A percentile compares a stretch with the other conserved stretches of the same genome.
phyloP scores from a whole-genome alignment of 2,329 filamentous ascomycete species.

The Trichoderma pleuroti region DNA sequence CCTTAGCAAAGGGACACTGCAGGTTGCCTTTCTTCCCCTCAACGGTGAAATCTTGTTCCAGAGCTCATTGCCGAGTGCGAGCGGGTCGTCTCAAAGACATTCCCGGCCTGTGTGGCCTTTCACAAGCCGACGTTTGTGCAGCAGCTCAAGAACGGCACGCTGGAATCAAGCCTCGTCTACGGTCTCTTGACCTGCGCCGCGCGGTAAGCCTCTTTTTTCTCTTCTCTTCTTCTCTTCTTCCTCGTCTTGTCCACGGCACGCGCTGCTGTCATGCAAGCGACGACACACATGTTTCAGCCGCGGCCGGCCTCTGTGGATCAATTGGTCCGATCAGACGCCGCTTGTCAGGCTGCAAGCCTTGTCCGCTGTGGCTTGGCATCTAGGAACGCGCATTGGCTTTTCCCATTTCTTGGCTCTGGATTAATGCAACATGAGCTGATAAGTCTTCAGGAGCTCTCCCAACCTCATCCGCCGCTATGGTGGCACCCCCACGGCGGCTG shows the following conservation, averaged over 20 bases:
- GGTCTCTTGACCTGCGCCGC: constrained; percentile 56
- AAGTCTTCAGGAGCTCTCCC: constrained; percentile 48
- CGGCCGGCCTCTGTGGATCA: constrained; percentile 1
- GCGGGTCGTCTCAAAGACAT: constrained; percentile 57
- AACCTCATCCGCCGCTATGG: constrained; percentile 56
- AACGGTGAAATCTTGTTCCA: constrained; percentile 85
- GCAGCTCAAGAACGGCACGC: constrained; percentile 54
- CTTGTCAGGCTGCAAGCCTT: neutral
- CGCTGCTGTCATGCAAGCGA: neutral
- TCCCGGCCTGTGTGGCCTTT: constrained; percentile 60
- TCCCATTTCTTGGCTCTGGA: neutral
- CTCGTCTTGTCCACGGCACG: constrained; percentile 21
- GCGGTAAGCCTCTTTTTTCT: constrained; percentile 43
- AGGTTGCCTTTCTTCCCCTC: constrained; percentile 75
- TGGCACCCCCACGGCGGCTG: constrained; percentile 52
- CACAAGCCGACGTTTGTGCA: constrained; percentile 61
- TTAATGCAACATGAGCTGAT: neutral
- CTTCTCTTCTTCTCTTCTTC: constrained; percentile 20
- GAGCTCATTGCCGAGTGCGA: constrained; percentile 58
- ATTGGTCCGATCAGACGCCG: neutral
- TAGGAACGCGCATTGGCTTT: neutral
- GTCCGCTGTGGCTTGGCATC: neutral
- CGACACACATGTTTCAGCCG: neutral
- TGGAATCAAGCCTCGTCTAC: constrained; percentile 56
- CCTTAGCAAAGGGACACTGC: constrained; percentile 71